phyloP scores from a whole-genome alignment of 441 rosid species.

The Adansonia gregorii region DNA sequence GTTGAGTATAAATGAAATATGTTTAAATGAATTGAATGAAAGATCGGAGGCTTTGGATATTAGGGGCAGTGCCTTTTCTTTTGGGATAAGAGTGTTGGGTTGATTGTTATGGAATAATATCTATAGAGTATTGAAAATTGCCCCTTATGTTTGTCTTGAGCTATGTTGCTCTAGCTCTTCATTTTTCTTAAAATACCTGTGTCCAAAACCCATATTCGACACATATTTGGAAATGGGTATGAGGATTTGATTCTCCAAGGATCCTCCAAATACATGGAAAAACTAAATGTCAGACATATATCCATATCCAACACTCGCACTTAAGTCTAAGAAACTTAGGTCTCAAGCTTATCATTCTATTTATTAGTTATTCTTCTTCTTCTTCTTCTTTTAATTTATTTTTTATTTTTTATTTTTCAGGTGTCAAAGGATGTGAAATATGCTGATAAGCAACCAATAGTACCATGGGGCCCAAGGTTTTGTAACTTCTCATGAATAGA shows the following conservation, averaged over 20 bases:
- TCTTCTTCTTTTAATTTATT: neutral
- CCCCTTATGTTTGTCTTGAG: neutral
- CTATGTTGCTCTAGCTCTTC: too few relatives aligned
- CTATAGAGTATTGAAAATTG: neutral
- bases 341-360: slow-evolving; percentile 18
- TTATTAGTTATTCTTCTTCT: slow-evolving; percentile 9
- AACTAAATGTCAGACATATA: too few relatives aligned
- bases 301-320: too few relatives aligned
- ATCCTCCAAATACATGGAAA: too few relatives aligned
- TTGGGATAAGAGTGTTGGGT: neutral
- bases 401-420: slow-evolving; percentile 41
- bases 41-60: neutral
- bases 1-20: neutral
- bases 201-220: too few relatives aligned
- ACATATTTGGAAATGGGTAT: too few relatives aligned
- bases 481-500: slow-evolving; percentile 18
- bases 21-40: neutral
- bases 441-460: slow-evolving; percentile 93
- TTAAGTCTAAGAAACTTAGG: too few relatives aligned
- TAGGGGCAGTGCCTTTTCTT: neutral
- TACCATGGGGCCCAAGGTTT: slow-evolving; percentile 99
- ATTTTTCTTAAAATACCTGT: too few relatives aligned
- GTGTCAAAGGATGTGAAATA: slow-evolving; percentile 92
- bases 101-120: slow-evolving; percentile 5
- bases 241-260: too few relatives aligned